phyloP scores from a whole-genome alignment of 1,284 basidiomycete genomes.

The Fomes fomentarius region DNA sequence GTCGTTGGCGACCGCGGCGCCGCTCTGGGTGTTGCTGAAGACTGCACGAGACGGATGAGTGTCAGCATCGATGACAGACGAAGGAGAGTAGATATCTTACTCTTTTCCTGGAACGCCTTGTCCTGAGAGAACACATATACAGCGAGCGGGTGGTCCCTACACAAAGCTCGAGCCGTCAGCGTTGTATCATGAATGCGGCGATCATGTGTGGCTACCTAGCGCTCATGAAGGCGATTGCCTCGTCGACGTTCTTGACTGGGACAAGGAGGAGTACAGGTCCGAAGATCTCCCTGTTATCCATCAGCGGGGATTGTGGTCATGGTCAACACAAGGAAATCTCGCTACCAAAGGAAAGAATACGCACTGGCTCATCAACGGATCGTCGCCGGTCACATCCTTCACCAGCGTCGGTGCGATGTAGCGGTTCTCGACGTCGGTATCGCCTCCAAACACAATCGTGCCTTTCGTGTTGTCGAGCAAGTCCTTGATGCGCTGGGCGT shows the following conservation, averaged over 20 bases:
- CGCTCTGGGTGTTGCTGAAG: conserved; percentile 64
- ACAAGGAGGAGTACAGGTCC: conserved; percentile 66
- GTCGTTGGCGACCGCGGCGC: conserved; percentile 64
- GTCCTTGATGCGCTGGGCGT: conserved; percentile 62
- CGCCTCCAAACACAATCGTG: conserved; percentile 69
- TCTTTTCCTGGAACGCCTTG: neutral
- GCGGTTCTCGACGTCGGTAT: conserved; percentile 55
- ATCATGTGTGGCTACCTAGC: conserved; percentile 40
- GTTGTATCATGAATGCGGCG: neutral
- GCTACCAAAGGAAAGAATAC: neutral
- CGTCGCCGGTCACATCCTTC: conserved; percentile 59
- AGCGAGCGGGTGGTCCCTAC: conserved; percentile 72
- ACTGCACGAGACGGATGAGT: conserved; percentile 41
- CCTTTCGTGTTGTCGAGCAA: conserved; percentile 73
- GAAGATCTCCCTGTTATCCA: conserved; percentile 34
- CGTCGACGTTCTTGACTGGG: conserved; percentile 71
- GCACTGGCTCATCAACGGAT: conserved; percentile 77
- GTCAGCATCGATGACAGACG: neutral
- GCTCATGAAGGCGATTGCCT: conserved; percentile 73
- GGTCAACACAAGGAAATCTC: too few relatives aligned
- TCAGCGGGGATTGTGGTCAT: too few relatives aligned
- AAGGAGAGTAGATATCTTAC: neutral
- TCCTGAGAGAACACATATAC: conserved; percentile 48
- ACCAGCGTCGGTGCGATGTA: conserved; percentile 71
- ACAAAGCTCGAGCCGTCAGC: neutral